These are phyloP conservation scores for Silene uniflora DNA, from an alignment of 148 eudicot species.

Conservation along the genomic window DNA sequence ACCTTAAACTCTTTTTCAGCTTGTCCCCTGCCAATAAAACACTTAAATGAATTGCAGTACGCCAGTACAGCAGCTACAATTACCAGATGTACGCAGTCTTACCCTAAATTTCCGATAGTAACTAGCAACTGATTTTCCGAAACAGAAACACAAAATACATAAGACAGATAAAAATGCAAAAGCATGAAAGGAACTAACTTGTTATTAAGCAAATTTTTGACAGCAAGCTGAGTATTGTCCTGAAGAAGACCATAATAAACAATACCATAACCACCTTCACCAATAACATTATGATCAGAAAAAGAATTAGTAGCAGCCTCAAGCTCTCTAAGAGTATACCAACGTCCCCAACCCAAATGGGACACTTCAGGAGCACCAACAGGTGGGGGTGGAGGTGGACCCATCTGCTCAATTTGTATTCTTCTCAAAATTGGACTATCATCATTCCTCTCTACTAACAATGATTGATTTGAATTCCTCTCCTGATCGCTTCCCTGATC, in stretches of 20 bases:
- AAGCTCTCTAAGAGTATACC: constrained; percentile 76
- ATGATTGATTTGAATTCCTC: not conserved
- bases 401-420: constrained; percentile 32
- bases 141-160: not conserved
- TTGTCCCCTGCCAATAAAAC: constrained; percentile 45
- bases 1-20: constrained; percentile 69
- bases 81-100: not conserved
- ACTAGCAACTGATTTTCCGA: not conserved
- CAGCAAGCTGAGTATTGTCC: constrained; percentile 57
- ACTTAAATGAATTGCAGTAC: not conserved
- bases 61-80: too few species aligned
- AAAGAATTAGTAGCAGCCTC: constrained; percentile 57
- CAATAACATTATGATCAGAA: constrained; percentile 58
- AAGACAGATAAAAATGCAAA: not conserved
- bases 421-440: constrained; percentile 29
- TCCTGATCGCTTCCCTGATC: constrained; percentile 23
- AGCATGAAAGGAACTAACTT: constrained; percentile 29
- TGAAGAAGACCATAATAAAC: constrained; percentile 59
- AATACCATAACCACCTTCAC: constrained; percentile 81
- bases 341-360: constrained; percentile 79
- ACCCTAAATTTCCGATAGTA: not conserved
- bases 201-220: constrained; percentile 69
- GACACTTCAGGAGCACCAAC: constrained; percentile 52
- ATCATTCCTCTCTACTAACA: not conserved
- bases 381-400: constrained; percentile 22